Conservation (phyloP, 2,329 filamentous ascomycete species). For the Orbilia javanica region DNA sequence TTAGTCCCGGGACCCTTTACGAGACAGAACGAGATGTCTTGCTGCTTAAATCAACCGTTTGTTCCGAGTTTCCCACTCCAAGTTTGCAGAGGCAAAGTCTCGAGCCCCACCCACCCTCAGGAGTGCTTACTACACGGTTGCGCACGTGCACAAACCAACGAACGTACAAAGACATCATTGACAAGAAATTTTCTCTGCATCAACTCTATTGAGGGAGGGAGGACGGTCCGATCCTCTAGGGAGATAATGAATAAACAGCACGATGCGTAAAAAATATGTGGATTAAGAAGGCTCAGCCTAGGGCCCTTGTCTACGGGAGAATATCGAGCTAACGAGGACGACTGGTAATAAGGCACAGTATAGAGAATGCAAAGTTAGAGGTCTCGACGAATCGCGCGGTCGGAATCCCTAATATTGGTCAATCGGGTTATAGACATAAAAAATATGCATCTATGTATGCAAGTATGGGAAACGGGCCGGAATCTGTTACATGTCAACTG, state of each 20-base stretch:
- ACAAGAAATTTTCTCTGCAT: slow-evolving; percentile 11
- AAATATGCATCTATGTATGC: background rate
- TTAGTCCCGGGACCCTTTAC: too few relatives aligned
- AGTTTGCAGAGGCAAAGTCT: background rate
- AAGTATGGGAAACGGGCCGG: background rate
- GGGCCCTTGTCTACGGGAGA: too few relatives aligned
- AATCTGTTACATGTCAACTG: background rate
- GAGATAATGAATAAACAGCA: slow-evolving; percentile 24
- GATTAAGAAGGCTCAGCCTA: too few relatives aligned
- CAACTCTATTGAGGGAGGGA: slow-evolving; percentile 16
- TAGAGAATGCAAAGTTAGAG: slow-evolving; percentile 13
- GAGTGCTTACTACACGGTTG: too few relatives aligned
- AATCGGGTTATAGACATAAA: too few relatives aligned
- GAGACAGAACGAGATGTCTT: background rate
- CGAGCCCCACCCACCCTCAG: background rate
- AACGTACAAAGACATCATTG: slow-evolving; percentile 12
- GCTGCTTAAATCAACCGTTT: background rate
- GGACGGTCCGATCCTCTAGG: slow-evolving; percentile 33
- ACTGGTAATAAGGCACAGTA: slow-evolving; percentile 27
- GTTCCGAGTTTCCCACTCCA: background rate
- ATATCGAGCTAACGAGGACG: too few relatives aligned
- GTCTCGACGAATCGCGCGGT: background rate
- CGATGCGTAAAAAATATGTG: slow-evolving; percentile 53
- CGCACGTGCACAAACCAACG: slow-evolving; percentile 10
- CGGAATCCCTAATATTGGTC: slow-evolving; percentile 6